phyloP scores from a whole-genome alignment of 768 basidiomycete species.

The Auricularia cornea region DNA sequence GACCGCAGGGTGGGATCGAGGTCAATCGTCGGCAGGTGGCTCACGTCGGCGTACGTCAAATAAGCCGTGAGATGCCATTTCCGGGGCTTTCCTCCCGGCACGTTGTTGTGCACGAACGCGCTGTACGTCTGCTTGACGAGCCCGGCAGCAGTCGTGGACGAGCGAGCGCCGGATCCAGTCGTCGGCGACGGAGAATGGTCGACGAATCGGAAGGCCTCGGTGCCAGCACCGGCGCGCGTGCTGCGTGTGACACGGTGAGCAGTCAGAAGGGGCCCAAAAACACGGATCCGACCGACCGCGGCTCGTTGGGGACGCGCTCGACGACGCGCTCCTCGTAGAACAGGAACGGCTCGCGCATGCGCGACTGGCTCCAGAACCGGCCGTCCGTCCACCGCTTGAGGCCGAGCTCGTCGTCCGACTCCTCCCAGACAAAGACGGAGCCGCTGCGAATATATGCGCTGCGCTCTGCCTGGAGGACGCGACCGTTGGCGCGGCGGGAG shows the following conservation, averaged over 20 bases:
- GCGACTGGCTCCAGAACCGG: constrained; percentile 58
- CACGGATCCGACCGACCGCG: constrained; percentile 1
- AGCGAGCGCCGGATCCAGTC: constrained; percentile 50
- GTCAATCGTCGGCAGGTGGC: constrained; percentile 39
- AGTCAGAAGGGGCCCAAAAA: not conserved
- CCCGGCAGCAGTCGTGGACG: constrained; percentile 39
- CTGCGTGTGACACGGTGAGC: not conserved
- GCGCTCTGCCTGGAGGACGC: constrained; percentile 38
- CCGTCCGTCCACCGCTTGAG: constrained; percentile 67
- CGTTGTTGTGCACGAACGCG: constrained; percentile 41
- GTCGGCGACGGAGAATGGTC: constrained; percentile 48
- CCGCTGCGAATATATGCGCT: constrained; percentile 48
- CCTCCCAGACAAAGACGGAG: constrained; percentile 63
- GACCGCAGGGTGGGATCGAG: constrained; percentile 34
- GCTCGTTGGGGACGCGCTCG: constrained; percentile 5
- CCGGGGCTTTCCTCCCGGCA: constrained; percentile 38
- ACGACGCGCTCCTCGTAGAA: constrained; percentile 45
- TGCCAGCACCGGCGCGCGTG: constrained; percentile 14
- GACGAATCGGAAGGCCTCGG: constrained; percentile 45
- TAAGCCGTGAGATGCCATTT: constrained; percentile 64
- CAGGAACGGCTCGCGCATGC: constrained; percentile 61
- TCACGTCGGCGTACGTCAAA: constrained; percentile 42
- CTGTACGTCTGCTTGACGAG: constrained; percentile 69
- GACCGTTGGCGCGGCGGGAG: too few species aligned
- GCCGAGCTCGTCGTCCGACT: constrained; percentile 56